phyloP scores from a whole-genome alignment of 495 filamentous ascomycete species.

The Penicillium coffeae region DNA sequence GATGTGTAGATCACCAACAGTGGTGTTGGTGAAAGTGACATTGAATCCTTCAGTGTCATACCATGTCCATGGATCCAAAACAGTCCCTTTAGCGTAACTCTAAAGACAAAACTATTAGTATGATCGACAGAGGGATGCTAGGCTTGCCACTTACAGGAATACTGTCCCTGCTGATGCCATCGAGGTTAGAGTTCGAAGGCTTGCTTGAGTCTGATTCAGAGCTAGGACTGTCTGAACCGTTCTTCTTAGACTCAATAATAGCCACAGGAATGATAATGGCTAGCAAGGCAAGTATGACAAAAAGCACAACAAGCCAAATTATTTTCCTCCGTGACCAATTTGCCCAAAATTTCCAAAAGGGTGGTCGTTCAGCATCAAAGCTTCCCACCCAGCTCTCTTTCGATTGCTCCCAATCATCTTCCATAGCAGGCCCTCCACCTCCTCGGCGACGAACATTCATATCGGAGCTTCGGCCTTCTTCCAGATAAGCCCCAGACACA shows the following conservation, averaged over 20 bases:
- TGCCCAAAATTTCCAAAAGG: constrained; percentile 33
- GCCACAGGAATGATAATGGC: constrained; percentile 73
- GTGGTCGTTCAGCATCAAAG: constrained; percentile 15
- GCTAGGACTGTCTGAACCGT: constrained; percentile 20
- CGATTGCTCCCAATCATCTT: constrained; percentile 22
- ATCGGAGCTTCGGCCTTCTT: constrained; percentile 54
- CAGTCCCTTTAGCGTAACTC: constrained; percentile 62
- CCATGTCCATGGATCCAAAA: constrained; percentile 91
- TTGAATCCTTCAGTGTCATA: constrained; percentile 91
- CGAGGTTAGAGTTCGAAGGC: constrained; percentile 54
- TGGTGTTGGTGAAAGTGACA: constrained; percentile 82
- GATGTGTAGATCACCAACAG: constrained; percentile 76
- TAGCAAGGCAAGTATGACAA: constrained; percentile 55
- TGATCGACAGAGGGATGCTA: neutral
- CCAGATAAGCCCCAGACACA: constrained; percentile 64
- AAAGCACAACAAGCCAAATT: constrained; percentile 33
- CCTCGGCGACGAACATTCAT: constrained; percentile 38
- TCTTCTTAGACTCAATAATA: constrained; percentile 67
- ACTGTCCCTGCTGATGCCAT: constrained; percentile 52
- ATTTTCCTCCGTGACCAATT: constrained; percentile 32
- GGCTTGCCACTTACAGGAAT: constrained; percentile 54
- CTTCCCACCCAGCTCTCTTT: constrained; percentile 35
- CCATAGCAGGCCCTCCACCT: constrained; percentile 30
- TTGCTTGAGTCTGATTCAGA: constrained; percentile 22
- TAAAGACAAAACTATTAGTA: constrained; percentile 4